Percentiles rank a stretch among this genome's conserved stretches.
phyloP scores from a whole-genome alignment of 1,284 basidiomycete species.

The Xerocomus nothofagi region DNA sequence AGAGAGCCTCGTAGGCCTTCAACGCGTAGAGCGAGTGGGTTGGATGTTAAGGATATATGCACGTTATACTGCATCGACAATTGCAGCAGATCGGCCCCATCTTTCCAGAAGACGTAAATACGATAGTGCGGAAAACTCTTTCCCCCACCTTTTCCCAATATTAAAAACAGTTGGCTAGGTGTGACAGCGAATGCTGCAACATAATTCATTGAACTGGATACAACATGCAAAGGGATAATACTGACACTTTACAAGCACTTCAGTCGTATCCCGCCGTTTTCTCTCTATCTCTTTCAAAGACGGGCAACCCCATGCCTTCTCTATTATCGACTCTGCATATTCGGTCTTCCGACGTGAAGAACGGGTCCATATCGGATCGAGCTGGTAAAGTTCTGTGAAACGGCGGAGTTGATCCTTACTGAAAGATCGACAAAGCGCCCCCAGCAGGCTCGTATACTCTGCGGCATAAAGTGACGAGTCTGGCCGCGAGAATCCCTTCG shows the following conservation, averaged over 20 bases:
- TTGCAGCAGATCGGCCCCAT: constrained; percentile 60
- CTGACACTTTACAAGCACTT: constrained; percentile 51
- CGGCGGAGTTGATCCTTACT: constrained; percentile 58
- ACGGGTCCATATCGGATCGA: constrained; percentile 37
- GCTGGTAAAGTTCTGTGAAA: constrained; percentile 49
- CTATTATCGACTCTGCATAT: constrained; percentile 58
- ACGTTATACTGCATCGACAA: constrained; percentile 61
- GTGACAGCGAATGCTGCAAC: constrained; percentile 54
- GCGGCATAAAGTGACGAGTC: constrained; percentile 47
- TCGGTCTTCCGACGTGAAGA: constrained; percentile 43
- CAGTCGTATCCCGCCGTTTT: constrained; percentile 51
- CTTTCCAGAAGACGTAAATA: constrained; percentile 37
- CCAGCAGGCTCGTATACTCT: constrained; percentile 52
- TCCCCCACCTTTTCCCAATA: constrained; percentile 67
- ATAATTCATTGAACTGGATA: constrained; percentile 3
- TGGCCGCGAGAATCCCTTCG: constrained; percentile 38
- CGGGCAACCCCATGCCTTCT: constrained; percentile 67
- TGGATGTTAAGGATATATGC: constrained; percentile 55
- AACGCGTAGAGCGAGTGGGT: constrained; percentile 57
- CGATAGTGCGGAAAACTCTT: background rate
- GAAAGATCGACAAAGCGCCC: constrained; percentile 61
- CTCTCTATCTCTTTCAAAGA: constrained; percentile 53
- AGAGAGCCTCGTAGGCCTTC: constrained; percentile 56
- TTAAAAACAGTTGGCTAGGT: constrained; percentile 62
- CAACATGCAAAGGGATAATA: constrained; percentile 12